A percentile compares a stretch with the other conserved stretches of the same genome.
Conservation (phyloP, 2,329 filamentous ascomycete species). For the Fusarium chaquense region DNA sequence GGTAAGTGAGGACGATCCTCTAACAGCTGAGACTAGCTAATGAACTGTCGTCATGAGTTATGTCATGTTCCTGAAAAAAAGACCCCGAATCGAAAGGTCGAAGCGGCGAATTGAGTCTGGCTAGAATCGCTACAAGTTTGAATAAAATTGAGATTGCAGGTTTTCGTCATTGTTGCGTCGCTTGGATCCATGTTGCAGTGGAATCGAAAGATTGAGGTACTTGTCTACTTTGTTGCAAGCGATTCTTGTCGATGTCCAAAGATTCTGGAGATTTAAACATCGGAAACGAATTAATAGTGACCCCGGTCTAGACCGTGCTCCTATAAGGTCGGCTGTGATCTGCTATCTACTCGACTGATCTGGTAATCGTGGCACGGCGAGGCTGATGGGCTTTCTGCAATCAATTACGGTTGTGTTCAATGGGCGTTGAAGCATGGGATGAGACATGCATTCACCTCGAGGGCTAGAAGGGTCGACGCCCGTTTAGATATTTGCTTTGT, state of each 20-base stretch:
- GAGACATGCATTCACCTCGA: conserved; percentile 11
- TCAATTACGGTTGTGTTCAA: not conserved
- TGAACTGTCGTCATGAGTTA: conserved; percentile 21
- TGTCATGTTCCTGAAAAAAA: conserved; percentile 22
- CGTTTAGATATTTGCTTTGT: not conserved
- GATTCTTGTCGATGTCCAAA: not conserved
- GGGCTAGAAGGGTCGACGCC: not conserved
- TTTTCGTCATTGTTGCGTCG: conserved; percentile 20
- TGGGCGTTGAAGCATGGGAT: not conserved
- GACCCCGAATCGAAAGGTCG: not conserved
- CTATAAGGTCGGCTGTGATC: conserved; percentile 11
- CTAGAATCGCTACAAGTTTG: not conserved
- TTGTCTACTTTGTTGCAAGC: not conserved
- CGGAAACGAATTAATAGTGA: not conserved
- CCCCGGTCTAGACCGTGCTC: not conserved
- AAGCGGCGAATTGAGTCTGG: not conserved
- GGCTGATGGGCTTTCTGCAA: conserved; percentile 9
- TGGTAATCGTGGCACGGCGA: conserved; percentile 13
- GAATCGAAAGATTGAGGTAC: not conserved
- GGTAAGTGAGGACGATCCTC: conserved; percentile 5
- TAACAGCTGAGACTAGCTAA: not conserved
- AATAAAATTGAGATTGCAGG: not conserved
- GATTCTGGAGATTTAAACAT: not conserved
- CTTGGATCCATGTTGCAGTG: not conserved
- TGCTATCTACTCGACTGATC: not conserved